These are phyloP conservation scores for Calycina herbarum DNA, from an alignment of 2,329 filamentous ascomycete genomes.

Conservation along the genomic window DNA sequence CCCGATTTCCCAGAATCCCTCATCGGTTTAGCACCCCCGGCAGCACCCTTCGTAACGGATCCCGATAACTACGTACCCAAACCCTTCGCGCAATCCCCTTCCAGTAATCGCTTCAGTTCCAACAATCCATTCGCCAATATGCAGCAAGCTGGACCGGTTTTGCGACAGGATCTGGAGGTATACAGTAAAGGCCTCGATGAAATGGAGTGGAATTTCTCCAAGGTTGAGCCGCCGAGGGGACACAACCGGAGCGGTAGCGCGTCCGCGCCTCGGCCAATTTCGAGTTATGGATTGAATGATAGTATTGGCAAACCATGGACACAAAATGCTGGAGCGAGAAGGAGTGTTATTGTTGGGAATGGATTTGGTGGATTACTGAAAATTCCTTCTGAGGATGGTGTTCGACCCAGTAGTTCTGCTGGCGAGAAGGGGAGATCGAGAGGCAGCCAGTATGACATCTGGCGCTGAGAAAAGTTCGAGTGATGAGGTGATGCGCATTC, in stretches of 20 bases:
- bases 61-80: conserved; percentile 32
- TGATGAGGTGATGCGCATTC: no score
- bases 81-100: conserved; percentile 21
- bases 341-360: conserved; percentile 65
- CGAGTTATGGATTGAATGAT: conserved; percentile 43
- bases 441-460: conserved; percentile 35
- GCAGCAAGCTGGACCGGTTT: conserved; percentile 34
- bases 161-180: conserved; percentile 60
- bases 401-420: conserved; percentile 33
- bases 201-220: conserved; percentile 67
- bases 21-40: conserved; percentile 65
- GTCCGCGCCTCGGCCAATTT: conserved; percentile 45
- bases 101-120: conserved; percentile 33
- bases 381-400: conserved; percentile 54
- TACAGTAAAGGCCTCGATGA: conserved; percentile 68
- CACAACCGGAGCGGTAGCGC: conserved; percentile 40
- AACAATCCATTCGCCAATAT: conserved; percentile 37
- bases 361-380: conserved; percentile 67
- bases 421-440: conserved; percentile 29
- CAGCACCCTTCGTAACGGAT: conserved; percentile 49
- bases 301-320: conserved; percentile 45
- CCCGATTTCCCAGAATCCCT: conserved; percentile 79
- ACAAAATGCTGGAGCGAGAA: conserved; percentile 52
- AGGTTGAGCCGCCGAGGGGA: conserved; percentile 50
- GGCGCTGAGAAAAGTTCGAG: conserved; percentile 23